Base-by-base conservation (phyloP, 176 grass and related monocot genomes). In the Zoysia pacifica region DNA sequence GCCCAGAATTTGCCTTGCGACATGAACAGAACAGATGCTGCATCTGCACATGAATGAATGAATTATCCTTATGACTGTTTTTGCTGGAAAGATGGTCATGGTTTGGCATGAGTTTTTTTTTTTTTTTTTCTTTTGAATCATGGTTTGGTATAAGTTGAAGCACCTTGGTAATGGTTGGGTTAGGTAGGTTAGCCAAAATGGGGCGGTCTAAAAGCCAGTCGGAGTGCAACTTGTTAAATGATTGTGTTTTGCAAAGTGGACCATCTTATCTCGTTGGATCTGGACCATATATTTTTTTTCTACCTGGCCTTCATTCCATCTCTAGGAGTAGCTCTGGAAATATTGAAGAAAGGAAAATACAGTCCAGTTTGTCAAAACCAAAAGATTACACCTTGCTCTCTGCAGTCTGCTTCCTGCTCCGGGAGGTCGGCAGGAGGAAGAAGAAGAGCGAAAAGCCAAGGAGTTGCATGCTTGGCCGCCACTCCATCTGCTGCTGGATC, bases 241-340 rank as follows among this genome's bases (percentile, higher is more conserved):
- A 76, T 76, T 48, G 13, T 48, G 59, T 35, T 50, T 18, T 72
- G 59, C 20, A 63, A 35, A 63, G 58, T 61, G 58, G 61, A 63
- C 11, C 61, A 63, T 36, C 35, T 63, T 63, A 63, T 63, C 61
- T 63, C 13, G 61, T 63, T 56, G 61, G 35, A 38, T 63, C 38
- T 63, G 61, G 61, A 63, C 35, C 20, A 12, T 63, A 4, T 4
- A 12, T 63, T 63, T 38, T 38, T 11, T 0, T 20, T 9, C 18
- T 28, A 28, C 28, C 28, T 28, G 28, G 28, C 28, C 28, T 28
- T 28, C 28, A 28, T 28, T 28, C 28, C 28, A 28, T 45, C 44
- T 45, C 44, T 47, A 47, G 8, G 45, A 47, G 45, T 7, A 47
- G 45, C 8, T 5, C 43, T 28, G 28, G 28, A 28, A 28, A 28